These are phyloP conservation scores for Pueraria montana DNA, from an alignment of 306 rosid genomes.

Conservation along the genomic window DNA sequence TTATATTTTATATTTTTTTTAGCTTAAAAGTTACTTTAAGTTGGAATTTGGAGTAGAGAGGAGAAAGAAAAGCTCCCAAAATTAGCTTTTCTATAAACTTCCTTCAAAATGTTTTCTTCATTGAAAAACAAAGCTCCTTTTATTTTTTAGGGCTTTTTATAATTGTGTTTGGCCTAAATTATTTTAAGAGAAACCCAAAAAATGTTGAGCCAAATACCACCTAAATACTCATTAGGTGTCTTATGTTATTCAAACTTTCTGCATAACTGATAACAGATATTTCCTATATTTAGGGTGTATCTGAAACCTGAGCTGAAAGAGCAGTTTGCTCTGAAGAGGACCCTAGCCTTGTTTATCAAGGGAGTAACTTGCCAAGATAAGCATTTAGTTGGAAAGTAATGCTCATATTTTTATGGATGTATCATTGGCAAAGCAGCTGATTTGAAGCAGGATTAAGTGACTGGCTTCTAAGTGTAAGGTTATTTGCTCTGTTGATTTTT, in stretches of 20 bases:
- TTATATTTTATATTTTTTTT: not conserved
- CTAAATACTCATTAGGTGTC: not conserved
- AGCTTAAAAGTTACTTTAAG: not conserved
- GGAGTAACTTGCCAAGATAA: not conserved
- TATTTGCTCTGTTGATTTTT: not conserved
- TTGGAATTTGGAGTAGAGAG: not conserved
- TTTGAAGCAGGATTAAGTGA: not conserved
- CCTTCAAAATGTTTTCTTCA: not conserved
- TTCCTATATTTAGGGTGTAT: not conserved
- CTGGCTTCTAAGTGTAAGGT: slow-evolving; percentile 4
- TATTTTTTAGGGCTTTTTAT: no score
- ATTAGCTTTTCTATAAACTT: not conserved
- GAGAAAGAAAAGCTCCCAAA: not conserved
- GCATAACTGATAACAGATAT: not conserved
- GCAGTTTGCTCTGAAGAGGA: not conserved
- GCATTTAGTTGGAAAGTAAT: not conserved
- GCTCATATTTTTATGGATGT: not conserved
- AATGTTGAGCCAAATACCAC: not conserved
- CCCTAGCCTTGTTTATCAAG: not conserved
- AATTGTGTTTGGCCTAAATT: no score
- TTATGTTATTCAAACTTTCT: no score
- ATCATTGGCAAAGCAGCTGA: not conserved
- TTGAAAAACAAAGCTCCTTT: not conserved
- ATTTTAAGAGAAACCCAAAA: not conserved
- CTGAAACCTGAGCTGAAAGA: not conserved